Base-by-base conservation (phyloP, 768 basidiomycete species). In the Boletus huronensis region DNA sequence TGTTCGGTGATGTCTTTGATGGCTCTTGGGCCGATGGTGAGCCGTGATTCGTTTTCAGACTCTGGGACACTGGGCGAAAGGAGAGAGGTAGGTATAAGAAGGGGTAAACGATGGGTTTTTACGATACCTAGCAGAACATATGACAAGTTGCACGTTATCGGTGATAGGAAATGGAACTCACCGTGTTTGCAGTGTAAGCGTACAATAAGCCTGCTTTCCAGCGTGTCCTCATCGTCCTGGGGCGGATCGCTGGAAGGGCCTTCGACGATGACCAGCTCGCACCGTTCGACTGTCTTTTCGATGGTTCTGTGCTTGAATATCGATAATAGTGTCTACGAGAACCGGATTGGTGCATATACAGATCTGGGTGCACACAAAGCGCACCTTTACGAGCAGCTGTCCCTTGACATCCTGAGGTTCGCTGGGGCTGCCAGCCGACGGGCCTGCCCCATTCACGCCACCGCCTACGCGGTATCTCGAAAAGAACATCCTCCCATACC, bases 111-210 rank as follows among this genome's bases (percentile, higher is more conserved):
- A 70, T 93, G 91, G 0, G 91, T 93, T 72, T 92, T 93, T 13
- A 88, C 72, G 50, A 93, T 84, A 40, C 89, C 90, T 93, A 49
- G 23, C 28, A 19, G 17, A 4, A 48, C 42, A 49, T 48, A 63
- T 58, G 57, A 50, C 41, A 50, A 53, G 21, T 25, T 41, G 55
- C 56, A 49, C 53, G 13, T 35, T 25, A 25, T 26, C 10, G 47
- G 10, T 43, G n/a, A 26, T 3, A 29, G 25, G 31, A 36, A 44
- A 19, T 9, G 1, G 35, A 11, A 58, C 73, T 58, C 66, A 89
- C 90, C 91, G 60, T 92, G 87, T 75, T 93, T 92, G 69, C 91
- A 93, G 61, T 89, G 79, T 47, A 93, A 69, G 58, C 84, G 84
- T 36, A 93, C 73, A 29, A 88, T 76, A 49, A 93, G 72, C 62